phyloP scores from a whole-genome alignment of 129 eudicot genomes.

The Artemisia annua region DNA sequence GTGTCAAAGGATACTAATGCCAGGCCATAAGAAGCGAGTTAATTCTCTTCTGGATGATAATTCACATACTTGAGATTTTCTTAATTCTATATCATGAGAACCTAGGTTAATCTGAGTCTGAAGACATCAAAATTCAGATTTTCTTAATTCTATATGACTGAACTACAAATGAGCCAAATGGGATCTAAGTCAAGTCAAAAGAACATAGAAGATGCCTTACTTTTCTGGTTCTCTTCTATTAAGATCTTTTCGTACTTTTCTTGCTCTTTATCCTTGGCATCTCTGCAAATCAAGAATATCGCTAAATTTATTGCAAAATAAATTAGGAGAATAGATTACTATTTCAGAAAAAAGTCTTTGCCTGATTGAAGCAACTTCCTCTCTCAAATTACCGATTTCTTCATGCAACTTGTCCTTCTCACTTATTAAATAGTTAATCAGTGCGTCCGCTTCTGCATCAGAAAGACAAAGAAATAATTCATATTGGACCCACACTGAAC shows the following conservation, averaged over 20 bases:
- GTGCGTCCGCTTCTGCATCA: slow-evolving; percentile 74
- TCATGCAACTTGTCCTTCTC: slow-evolving; percentile 54
- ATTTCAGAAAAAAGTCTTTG: slow-evolving; percentile 25
- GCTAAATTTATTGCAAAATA: not conserved
- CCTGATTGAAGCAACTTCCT: slow-evolving; percentile 62
- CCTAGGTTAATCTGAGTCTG: not conserved
- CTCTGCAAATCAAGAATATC: slow-evolving; percentile 44
- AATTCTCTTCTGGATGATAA: slow-evolving; percentile 6
- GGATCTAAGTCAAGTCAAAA: not conserved
- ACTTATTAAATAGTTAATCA: slow-evolving; percentile 53
- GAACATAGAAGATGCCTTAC: slow-evolving; percentile 42
- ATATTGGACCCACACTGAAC: slow-evolving; percentile 6
- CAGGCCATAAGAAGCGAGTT: not conserved
- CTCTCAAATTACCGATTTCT: slow-evolving; percentile 55
- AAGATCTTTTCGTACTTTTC: slow-evolving; percentile 51
- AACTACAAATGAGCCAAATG: not conserved
- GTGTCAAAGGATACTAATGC: not conserved
- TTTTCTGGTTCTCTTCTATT: slow-evolving; percentile 65
- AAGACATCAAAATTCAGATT: not conserved
- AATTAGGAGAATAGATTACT: slow-evolving; percentile 7
- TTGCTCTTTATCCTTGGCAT: slow-evolving; percentile 56
- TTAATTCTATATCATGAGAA: no score
- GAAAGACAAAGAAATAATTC: slow-evolving; percentile 24
- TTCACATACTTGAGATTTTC: not conserved
- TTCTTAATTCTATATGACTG: not conserved